A percentile compares a stretch with the other conserved stretches of the same genome.
These are phyloP conservation scores for Hygrocybe punicea DNA, from an alignment of 768 basidiomycete genomes.

Conservation along the genomic window DNA sequence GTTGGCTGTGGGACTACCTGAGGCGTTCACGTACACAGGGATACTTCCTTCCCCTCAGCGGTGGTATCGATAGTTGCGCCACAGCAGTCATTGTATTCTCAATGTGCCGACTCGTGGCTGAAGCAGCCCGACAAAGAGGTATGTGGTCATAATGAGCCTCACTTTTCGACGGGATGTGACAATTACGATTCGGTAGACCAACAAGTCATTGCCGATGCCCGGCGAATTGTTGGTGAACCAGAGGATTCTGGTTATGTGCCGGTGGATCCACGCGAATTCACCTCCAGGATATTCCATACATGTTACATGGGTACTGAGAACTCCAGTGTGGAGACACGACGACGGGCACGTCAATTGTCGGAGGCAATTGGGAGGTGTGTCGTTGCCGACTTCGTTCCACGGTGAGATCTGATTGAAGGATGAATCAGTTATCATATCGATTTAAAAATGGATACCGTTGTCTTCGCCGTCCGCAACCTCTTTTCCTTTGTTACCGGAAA, in stretches of 20 bases:
- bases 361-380: conserved; percentile 84
- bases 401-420: neutral
- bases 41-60: conserved; percentile 92
- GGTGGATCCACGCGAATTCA: conserved; percentile 83
- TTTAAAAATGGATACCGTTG: conserved; percentile 92
- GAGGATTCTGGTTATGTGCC: conserved; percentile 81
- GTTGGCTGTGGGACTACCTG: conserved; percentile 99
- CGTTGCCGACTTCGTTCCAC: neutral
- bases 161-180: neutral
- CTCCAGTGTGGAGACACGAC: conserved; percentile 81
- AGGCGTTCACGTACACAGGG: conserved; percentile 90
- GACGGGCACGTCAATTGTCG: conserved; percentile 81
- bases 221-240: conserved; percentile 82
- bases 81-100: conserved; percentile 94
- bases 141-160: conserved; percentile 17
- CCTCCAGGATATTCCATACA: conserved; percentile 86
- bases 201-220: conserved; percentile 87
- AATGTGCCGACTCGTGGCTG: conserved; percentile 89
- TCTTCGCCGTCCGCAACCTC: conserved; percentile 76
- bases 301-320: conserved; percentile 99
- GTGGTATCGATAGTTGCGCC: conserved; percentile 96
- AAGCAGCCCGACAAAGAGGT: conserved; percentile 76
- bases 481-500: conserved; percentile 76
- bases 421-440: conserved; percentile 81
- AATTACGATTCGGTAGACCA: conserved; percentile 44